Evolutionary conservation across 192 early-diverging fungal genomes (phyloP), one percentile per base, ranked within the genome.

Genomic region (Coemansia javaensis): DNA sequence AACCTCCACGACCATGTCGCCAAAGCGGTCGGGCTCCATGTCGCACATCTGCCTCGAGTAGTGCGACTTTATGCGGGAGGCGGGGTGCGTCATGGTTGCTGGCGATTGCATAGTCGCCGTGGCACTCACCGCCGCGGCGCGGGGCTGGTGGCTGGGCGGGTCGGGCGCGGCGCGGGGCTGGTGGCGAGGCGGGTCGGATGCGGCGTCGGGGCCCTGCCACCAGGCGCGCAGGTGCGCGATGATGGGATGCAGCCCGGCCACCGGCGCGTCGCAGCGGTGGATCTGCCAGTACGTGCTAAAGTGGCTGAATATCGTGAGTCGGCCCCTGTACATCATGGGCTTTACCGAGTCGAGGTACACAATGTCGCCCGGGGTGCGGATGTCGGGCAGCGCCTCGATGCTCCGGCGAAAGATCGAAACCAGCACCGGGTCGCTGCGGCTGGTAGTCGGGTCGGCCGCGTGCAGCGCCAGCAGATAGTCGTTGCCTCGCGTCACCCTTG

Each of bases 1-100:
- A 0, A 63, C 28, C 21, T 63, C 52, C 7, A 63, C 14, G 13
- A 54, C n/a, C 23, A 63, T 20, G 36, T 63, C 60, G 36, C 25
- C 37, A 22, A 32, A 55, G 12, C 41, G 30, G 24, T 17, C n/a
- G 1, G 17, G 23, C 8, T 40, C 11, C 21, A 63, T 14, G 1
- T 50, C 51, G 16, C 44, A 21, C 1, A 55, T 27, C 11, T 12
- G 16, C 28, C 25, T 44, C 18, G 49, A 15, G 21, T 63, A 63
- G 20, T 8, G 17, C 11, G 16, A 22, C 20, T 50, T 38, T 14
- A 50, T 40, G 25, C 48, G 25, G 20, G 48, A 50, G 15, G 17
- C 16, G 13, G 47, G 32, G 12, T 15, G 40, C n/a, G 44, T 33
- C 16, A 13, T 34, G 7, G 32, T 33, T 14, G 20, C 21, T 33